Base-by-base conservation (phyloP, 129 eudicot genomes). In the Flaveria sonorensis region DNA sequence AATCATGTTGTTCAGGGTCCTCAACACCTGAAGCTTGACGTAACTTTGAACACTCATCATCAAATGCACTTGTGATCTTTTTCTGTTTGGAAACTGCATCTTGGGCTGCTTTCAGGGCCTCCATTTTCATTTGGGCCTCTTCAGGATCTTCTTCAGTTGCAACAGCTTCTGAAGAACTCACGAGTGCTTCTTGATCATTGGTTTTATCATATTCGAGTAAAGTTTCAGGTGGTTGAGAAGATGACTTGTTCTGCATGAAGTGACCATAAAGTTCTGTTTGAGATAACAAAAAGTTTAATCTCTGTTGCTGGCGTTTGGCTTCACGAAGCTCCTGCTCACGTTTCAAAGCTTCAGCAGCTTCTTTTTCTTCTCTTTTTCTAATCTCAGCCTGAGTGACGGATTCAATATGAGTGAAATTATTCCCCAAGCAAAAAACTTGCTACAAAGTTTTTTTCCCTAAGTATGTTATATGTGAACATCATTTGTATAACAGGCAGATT, bases 291-390 rank as follows among this genome's bases (percentile, higher is more conserved):
- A 94, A 94, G 52, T 94, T 90, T 42, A 94, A 88, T 85, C 99
- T 88, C 66, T 94, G 97, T 56, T 94, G 88, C 74, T 89, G 97
- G 64, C 99, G 83, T 85, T 83, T 89, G 55, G 99, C 99, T 87
- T 94, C 99, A 75, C 97, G 97, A 81, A 87, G 90, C 79, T 94
- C 99, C 68, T 89, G 99, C 75, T 94, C 96, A 24, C 93, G 92
- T 83, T 91, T 94, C 60, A 91, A 72, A 83, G 97, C 99, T 89
- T 94, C 99, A 0, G 99, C 99, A 62, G 96, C 99, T 91, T 94
- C 99, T 82, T 83, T 94, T 80, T 94, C 99, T 87, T 94, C 97
- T 75, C 89, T 89, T 79, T 86, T 94, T 86, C 96, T 89, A 70
- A 94, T 92, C 70, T 94, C 99, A 30, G 96, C 92, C 99, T 94